Percentiles rank a stretch among this genome's conserved stretches.
Conservation (phyloP, 176 grass and related monocot genomes). For the Bolboschoenus planiculmis region DNA sequence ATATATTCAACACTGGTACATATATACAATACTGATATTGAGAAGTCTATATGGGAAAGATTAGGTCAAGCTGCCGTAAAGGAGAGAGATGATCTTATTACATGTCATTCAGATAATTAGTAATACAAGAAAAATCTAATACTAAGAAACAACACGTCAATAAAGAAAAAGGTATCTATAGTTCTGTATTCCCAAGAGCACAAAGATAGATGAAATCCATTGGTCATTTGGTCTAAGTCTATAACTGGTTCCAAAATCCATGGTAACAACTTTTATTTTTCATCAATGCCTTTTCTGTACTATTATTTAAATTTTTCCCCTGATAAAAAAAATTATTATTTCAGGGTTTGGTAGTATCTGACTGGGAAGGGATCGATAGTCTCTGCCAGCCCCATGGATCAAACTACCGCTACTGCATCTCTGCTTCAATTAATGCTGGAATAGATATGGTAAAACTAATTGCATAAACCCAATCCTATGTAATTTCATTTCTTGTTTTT, state of each 20-base stretch:
- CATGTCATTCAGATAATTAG: not conserved
- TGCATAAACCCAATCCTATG: not conserved
- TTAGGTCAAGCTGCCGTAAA: not conserved
- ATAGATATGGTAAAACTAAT: conserved; percentile 81
- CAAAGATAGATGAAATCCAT: not conserved
- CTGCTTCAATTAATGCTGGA: conserved; percentile 77
- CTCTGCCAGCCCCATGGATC: conserved; percentile 62
- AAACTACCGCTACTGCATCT: conserved; percentile 70
- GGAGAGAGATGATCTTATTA: not conserved
- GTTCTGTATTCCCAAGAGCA: not conserved
- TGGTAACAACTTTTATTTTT: not conserved
- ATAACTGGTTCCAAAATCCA: not conserved
- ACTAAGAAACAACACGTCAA: not conserved
- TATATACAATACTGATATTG: not conserved
- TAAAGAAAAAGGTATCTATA: not conserved
- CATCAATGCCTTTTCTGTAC: not conserved
- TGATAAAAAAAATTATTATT: conserved; percentile 23
- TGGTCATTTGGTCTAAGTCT: not conserved
- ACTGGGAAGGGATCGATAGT: conserved; percentile 93
- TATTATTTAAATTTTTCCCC: not conserved
- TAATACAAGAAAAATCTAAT: not conserved
- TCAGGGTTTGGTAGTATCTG: conserved; percentile 85
- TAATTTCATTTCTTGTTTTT: conserved; percentile 1
- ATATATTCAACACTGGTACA: not conserved
- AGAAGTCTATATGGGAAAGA: not conserved